phyloP scores from a whole-genome alignment of 495 filamentous ascomycete genomes.

The Talaromyces adpressus region DNA sequence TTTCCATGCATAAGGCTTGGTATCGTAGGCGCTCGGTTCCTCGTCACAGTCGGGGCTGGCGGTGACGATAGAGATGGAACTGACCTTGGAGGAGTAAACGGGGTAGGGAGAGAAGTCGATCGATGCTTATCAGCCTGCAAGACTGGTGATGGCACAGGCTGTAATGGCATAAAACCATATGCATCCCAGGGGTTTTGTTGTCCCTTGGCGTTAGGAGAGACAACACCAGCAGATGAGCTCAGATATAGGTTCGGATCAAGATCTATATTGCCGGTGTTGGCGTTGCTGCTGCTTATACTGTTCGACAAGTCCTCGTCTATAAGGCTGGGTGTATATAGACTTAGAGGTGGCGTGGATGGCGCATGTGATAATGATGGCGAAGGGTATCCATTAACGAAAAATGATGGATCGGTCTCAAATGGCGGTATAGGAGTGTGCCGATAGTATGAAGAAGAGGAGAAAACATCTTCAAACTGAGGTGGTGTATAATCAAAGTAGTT shows the following conservation, averaged over 20 bases:
- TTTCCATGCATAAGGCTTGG: neutral
- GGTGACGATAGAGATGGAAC: slow-evolving; percentile 2
- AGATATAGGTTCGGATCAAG: neutral
- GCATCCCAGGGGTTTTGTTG: neutral
- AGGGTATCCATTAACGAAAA: slow-evolving; percentile 1
- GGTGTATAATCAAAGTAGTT: slow-evolving; percentile 2
- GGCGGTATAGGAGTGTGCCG: neutral
- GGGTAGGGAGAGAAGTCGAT: slow-evolving; percentile 3
- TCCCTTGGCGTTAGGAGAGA: neutral
- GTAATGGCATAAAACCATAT: slow-evolving; percentile 3
- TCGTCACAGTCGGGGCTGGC: neutral
- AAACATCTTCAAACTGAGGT: neutral
- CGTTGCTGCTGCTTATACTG: slow-evolving; percentile 4
- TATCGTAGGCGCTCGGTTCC: neutral
- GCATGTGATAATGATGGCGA: slow-evolving; percentile 9
- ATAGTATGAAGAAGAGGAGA: slow-evolving; percentile 3
- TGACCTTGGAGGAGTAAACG: slow-evolving; percentile 2
- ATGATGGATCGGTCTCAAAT: slow-evolving; percentile 3
- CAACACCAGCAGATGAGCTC: neutral
- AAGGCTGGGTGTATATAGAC: slow-evolving; percentile 5
- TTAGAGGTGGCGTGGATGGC: slow-evolving; percentile 6
- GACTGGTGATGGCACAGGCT: neutral
- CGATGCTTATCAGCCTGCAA: slow-evolving; percentile 4
- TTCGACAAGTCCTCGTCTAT: slow-evolving; percentile 6
- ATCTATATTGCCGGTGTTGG: neutral